Percentiles rank a stretch among this genome's conserved stretches.
These are phyloP conservation scores for Juncus effusus DNA, from an alignment of 176 grass and related monocot species.

Conservation along the genomic window DNA sequence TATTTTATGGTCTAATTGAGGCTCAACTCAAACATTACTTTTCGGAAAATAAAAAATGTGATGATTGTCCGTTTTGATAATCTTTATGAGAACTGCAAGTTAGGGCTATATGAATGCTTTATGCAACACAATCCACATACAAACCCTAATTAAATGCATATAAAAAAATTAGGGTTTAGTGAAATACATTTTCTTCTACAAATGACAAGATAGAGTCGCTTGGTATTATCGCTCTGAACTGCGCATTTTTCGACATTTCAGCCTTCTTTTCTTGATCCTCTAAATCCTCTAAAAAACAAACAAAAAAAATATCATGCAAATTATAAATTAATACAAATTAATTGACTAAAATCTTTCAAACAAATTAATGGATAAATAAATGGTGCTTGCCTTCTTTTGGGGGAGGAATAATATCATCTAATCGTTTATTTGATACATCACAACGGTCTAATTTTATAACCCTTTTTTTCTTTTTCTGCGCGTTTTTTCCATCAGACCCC, in stretches of 20 bases:
- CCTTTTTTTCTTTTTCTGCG: constrained; percentile 63
- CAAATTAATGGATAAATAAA: neutral
- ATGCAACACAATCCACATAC: no score
- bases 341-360: neutral
- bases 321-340: neutral
- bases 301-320: constrained; percentile 21
- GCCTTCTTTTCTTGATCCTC: constrained; percentile 32
- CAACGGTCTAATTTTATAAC: constrained; percentile 73
- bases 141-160: constrained; percentile 1
- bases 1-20: no score
- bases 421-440: constrained; percentile 81
- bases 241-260: constrained; percentile 89
- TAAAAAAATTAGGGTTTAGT: neutral
- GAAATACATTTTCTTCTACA: constrained; percentile 87
- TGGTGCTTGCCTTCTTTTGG: constrained; percentile 39
- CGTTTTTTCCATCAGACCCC: constrained; percentile 37
- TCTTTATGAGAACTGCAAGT: no score
- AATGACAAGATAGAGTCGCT: constrained; percentile 68
- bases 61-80: no score
- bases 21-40: no score
- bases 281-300: constrained; percentile 29
- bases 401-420: constrained; percentile 52
- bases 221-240: constrained; percentile 82
- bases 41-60: no score
- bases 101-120: no score